A percentile compares a stretch with the other conserved stretches of the same genome.
Conservation (phyloP, 2,329 filamentous ascomycete genomes). For the Neonectria coccinea region DNA sequence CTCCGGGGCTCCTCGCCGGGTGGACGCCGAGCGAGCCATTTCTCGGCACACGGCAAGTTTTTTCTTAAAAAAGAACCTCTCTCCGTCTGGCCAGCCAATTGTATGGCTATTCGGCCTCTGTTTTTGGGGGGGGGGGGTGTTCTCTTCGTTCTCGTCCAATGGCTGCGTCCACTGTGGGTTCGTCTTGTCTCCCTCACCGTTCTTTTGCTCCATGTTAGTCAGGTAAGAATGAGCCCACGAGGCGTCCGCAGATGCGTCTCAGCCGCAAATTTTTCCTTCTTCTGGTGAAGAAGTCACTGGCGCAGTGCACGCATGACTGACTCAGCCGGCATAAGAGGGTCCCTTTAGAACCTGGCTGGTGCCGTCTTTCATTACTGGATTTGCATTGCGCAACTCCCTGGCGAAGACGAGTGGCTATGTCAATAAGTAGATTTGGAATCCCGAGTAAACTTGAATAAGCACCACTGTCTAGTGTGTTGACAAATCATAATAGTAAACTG, state of each 20-base stretch:
- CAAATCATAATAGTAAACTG: background rate
- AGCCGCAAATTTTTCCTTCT: background rate
- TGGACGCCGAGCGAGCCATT: constrained; percentile 23
- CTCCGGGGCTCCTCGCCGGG: constrained; percentile 15
- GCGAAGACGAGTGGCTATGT: background rate
- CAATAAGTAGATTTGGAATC: background rate
- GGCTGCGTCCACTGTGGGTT: background rate
- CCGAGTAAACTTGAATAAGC: background rate
- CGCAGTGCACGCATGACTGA: background rate
- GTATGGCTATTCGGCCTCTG: background rate
- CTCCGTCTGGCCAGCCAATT: background rate
- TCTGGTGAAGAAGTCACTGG: background rate
- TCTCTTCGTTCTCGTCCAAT: background rate
- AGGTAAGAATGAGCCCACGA: constrained; percentile 7
- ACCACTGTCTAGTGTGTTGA: background rate
- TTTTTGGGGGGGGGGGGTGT: too few relatives aligned
- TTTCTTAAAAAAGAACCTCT: background rate
- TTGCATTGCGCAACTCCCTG: background rate
- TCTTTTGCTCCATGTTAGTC: constrained; percentile 10
- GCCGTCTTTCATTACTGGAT: background rate
- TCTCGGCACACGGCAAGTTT: constrained; percentile 9
- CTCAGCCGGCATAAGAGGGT: background rate
- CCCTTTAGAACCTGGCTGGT: background rate
- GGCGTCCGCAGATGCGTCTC: background rate
- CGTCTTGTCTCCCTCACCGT: constrained; percentile 10